Evolutionary conservation across 768 basidiomycete genomes (phyloP), one percentile per base, ranked within the genome.

Genomic region (Tulasnella sp.): DNA sequence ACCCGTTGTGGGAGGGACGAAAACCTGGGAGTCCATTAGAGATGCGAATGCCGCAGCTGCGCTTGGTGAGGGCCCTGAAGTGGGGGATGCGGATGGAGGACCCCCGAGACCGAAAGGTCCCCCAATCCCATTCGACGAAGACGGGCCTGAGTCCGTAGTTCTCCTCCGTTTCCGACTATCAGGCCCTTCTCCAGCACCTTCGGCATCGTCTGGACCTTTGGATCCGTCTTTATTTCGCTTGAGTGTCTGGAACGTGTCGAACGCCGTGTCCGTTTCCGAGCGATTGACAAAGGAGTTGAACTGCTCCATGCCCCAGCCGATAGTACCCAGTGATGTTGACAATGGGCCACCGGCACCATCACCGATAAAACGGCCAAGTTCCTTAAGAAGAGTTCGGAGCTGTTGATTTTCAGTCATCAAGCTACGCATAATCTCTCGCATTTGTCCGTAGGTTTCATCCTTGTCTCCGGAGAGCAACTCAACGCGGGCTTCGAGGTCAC

Each of bases 401-500:
- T 92, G 91, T 75, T 95, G 91, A 84, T 98, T 98, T 87, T 98
- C 96, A 41, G 91, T 87, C 93, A 98, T 94, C 81, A 98, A 88
- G 86, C 96, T 96, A 93, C 84, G 42, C 69, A 96, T 86, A 75
- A 97, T 92, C 82, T 93, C 92, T 80, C 93, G 89, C 89, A 96
- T 90, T 85, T 96, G 93, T 41, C 90, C 91, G 78, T 95, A 87
- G 8, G 95, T 92, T 86, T 97, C 95, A 88, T 96, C 96, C 84
- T 96, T 93, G 60, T 94, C 94, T 28, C 95, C 96, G 7, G 96
- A 97, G 24, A 98, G 89, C 11, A 98, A 92, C 86, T 97, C 96
- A n/a, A 98, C 95, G 72, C 94, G 91, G 28, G 96, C 96, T 87
- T 98, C 96, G 50, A 98, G 91, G 86, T 98, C 96, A 31, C 96